Evolutionary conservation across 2,329 filamentous ascomycete genomes (phyloP), one percentile per base, ranked within the genome.

Genomic region (Tolypocladium cylindrosporum): DNA sequence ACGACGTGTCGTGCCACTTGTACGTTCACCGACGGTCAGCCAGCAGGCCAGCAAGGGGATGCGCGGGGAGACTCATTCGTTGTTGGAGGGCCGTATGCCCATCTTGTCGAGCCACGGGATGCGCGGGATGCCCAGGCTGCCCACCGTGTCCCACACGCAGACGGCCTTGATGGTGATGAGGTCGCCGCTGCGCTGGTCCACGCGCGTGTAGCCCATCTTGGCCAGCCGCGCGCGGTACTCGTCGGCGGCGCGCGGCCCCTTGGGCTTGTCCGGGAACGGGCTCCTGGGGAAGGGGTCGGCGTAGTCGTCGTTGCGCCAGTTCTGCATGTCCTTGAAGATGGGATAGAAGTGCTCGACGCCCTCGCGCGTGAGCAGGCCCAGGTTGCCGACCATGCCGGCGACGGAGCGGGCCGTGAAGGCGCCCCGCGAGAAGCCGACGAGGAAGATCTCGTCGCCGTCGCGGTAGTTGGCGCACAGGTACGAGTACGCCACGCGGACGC

Each of bases 381-480:
- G 63, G 39, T 74, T 71, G 0, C 72, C 73, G 50, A 83, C 74
- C 73, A 83, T 78, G 43, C 79, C 79, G 2, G 79, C 79, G 5
- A 83, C 75, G 4, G 79, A 82, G n/a, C 81, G 75, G 2, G 76
- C 80, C 0, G 80, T 85, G 62, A 83, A 85, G 5, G 81, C 82
- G 4, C 81, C 81, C 16, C 82, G 75, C 1, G 80, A 84, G 71
- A 82, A 85, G 3, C 81, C 82, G 36, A 83, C 68, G 36, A 84
- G 73, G 53, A 82, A 69, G 54, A 84, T 81, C 61, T 83, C 77
- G 60, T 85, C 82, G 3, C 80, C 80, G 56, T 78, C 76, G 57
- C 76, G 75, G 63, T 85, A 86, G 69, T 86, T 87, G 63, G 80
- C 78, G 57, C 81, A 84, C 2, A 86, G 72, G 64, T 85, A 87